These are phyloP conservation scores for Gracilaria vermiculophylla DNA, from an alignment of 23 red algal species.

Conservation along the genomic window DNA sequence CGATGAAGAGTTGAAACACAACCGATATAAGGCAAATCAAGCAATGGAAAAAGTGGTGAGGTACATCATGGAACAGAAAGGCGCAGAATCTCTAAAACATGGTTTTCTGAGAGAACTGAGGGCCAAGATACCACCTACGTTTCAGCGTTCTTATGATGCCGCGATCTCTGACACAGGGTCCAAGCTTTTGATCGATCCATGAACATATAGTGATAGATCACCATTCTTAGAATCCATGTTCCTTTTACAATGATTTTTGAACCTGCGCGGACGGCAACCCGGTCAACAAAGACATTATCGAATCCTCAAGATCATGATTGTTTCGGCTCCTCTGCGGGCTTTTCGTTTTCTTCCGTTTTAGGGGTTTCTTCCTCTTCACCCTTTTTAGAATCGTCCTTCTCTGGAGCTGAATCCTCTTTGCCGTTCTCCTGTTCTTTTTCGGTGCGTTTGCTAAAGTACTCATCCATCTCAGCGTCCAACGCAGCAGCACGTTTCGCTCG, in stretches of 20 bases:
- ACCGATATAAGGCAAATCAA: constrained; percentile 6
- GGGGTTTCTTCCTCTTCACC: constrained; percentile 2
- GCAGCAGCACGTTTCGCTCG: constrained; percentile 17
- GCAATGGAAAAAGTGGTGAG: constrained; percentile 9
- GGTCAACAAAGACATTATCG: neutral
- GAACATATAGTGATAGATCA: neutral
- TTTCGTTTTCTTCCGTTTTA: neutral
- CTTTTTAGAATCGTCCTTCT: constrained; percentile 31
- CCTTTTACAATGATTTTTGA: neutral
- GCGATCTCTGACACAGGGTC: neutral
- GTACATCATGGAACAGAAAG: constrained; percentile 14
- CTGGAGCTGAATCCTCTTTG: neutral
- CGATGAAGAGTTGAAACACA: neutral
- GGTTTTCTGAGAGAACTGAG: constrained; percentile 22
- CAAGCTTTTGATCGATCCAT: neutral
- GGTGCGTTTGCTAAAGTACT: constrained; percentile 35
- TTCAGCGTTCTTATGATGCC: constrained; percentile 13
- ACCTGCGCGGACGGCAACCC: neutral
- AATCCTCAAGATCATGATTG: neutral
- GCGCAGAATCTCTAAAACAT: neutral
- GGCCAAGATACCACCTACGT: constrained; percentile 32
- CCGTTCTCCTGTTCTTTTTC: constrained; percentile 9
- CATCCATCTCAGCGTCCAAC: constrained; percentile 65
- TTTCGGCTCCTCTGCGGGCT: neutral
- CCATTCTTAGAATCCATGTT: constrained; percentile 1